Conservation (phyloP, 305 asterid species). For the Fraxinus greggii region DNA sequence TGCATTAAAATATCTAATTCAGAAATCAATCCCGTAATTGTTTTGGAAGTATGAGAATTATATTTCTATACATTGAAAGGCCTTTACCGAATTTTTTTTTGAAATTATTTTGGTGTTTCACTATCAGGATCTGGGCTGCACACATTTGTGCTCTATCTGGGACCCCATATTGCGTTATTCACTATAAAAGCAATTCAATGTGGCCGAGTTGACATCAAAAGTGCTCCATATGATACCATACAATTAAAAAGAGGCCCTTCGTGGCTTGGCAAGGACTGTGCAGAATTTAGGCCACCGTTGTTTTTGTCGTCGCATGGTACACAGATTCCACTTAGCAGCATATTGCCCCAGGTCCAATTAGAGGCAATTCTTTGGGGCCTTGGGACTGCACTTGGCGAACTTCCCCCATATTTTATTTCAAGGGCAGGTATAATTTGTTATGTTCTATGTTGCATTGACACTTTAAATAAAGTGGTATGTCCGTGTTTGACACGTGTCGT, state of each 20-base stretch:
- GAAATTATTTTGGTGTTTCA: constrained; percentile 4
- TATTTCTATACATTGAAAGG: background rate
- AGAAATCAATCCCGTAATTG: background rate
- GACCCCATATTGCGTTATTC: constrained; percentile 90
- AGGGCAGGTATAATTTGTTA: constrained; percentile 60
- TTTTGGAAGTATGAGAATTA: background rate
- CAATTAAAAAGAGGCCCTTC: constrained; percentile 61
- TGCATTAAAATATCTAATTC: background rate
- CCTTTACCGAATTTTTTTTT: background rate
- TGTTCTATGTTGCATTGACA: background rate
- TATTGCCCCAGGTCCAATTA: constrained; percentile 78
- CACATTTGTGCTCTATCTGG: constrained; percentile 86
- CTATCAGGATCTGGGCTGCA: constrained; percentile 82
- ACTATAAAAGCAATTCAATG: constrained; percentile 84
- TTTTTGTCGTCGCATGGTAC: constrained; percentile 52
- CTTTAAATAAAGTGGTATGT: no score
- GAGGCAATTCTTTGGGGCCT: constrained; percentile 89
- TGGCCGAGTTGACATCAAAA: constrained; percentile 83
- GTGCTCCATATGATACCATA: constrained; percentile 84
- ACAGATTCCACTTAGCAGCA: constrained; percentile 67
- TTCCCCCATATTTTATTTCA: constrained; percentile 88
- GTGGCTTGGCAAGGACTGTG: constrained; percentile 81
- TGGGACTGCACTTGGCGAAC: constrained; percentile 94
- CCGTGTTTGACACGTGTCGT: no score
- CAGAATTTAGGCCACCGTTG: constrained; percentile 64